A percentile compares a stretch with the other conserved stretches of the same genome.
Conservation (phyloP, 1,284 basidiomycete species). For the Moesziomyces sp. region DNA sequence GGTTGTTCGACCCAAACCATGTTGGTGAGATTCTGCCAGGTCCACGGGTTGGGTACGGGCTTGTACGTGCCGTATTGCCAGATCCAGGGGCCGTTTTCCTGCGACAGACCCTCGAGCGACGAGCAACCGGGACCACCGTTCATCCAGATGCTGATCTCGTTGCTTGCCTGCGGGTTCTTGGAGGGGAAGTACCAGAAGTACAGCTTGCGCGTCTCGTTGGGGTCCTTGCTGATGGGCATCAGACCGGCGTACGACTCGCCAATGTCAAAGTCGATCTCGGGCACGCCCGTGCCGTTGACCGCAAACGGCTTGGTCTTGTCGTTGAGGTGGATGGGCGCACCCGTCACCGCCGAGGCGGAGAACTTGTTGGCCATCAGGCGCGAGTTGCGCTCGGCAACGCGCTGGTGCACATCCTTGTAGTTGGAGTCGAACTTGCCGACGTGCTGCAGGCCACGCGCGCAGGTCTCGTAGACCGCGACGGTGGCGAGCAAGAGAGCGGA, state of each 20-base stretch:
- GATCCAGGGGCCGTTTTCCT: slow-evolving; percentile 80
- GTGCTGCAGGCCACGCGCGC: slow-evolving; percentile 37
- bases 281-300: slow-evolving; percentile 43
- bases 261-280: slow-evolving; percentile 51
- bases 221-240: slow-evolving; percentile 42
- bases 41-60: slow-evolving; percentile 77
- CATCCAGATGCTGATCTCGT: slow-evolving; percentile 77
- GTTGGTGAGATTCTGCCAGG: slow-evolving; percentile 80
- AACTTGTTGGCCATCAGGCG: slow-evolving; percentile 20
- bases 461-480: slow-evolving; percentile 28
- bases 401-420: slow-evolving; percentile 29
- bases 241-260: slow-evolving; percentile 56
- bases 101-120: slow-evolving; percentile 79
- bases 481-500: slow-evolving; percentile 19
- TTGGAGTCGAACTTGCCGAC: slow-evolving; percentile 34
- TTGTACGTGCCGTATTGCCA: slow-evolving; percentile 77
- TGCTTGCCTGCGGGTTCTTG: slow-evolving; percentile 76
- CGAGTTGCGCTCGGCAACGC: slow-evolving; percentile 20
- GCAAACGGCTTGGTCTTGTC: slow-evolving; percentile 30
- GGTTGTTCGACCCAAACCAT: slow-evolving; percentile 86
- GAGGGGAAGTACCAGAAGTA: slow-evolving; percentile 90
- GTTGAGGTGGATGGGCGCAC: slow-evolving; percentile 24
- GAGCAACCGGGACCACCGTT: slow-evolving; percentile 77
- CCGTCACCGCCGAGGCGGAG: slow-evolving; percentile 14
- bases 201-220: slow-evolving; percentile 70